Evolutionary conservation across 108 stramenopile genomes (phyloP).

Genomic region (Cyclostephanos invisitatus): DNA sequence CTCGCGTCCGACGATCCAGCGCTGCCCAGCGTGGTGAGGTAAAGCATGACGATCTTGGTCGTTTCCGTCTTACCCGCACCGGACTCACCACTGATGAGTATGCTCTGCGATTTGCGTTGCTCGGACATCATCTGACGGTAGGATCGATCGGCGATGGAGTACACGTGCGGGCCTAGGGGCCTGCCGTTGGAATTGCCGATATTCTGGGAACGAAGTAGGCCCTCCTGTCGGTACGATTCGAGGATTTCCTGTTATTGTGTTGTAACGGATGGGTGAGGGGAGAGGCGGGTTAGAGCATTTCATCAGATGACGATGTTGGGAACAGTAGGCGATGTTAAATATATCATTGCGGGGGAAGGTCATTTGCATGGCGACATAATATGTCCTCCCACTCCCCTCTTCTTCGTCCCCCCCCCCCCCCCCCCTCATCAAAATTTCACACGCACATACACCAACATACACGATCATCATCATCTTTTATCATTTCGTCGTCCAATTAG

Average conservation of each 20-base stretch:
- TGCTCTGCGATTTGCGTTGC: slow-evolving; percentile 82
- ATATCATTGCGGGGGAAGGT: no score
- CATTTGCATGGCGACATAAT: no score
- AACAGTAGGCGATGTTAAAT: no score
- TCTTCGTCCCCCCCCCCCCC: no score
- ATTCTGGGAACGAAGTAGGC: slow-evolving; percentile 80
- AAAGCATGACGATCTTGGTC: slow-evolving; percentile 95
- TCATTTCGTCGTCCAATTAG: slow-evolving; percentile 1
- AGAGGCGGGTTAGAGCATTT: neutral
- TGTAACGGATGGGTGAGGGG: neutral
- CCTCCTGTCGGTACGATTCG: slow-evolving; percentile 83
- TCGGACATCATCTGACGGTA: slow-evolving; percentile 91
- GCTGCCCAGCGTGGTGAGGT: slow-evolving; percentile 84
- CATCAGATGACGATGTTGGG: slow-evolving; percentile 3
- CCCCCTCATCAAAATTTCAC: no score
- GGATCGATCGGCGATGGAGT: slow-evolving; percentile 87
- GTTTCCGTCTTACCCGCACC: slow-evolving; percentile 98
- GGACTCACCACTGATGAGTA: slow-evolving; percentile 93
- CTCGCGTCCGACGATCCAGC: slow-evolving; percentile 17
- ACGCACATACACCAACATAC: no score
- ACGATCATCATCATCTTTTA: neutral
- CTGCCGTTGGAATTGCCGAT: slow-evolving; percentile 54
- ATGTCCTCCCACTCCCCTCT: no score
- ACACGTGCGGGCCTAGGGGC: slow-evolving; percentile 91
- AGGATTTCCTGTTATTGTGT: slow-evolving; percentile 64